Conservation (phyloP, 2,329 filamentous ascomycete genomes). For the Trichophyton rubrum region DNA sequence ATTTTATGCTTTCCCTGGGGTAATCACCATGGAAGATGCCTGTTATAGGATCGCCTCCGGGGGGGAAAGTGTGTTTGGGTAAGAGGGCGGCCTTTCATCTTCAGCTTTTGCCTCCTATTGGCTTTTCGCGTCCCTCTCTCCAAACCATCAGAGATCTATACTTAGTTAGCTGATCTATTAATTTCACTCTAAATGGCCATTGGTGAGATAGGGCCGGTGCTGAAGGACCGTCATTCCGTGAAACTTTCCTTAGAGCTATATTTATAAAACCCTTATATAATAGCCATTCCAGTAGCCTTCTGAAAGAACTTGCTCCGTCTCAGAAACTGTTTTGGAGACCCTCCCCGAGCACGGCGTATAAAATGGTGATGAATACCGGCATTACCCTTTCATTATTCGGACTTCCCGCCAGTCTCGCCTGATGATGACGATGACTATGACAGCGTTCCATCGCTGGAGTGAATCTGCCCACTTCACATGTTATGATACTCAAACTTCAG, state of each 20-base stretch:
- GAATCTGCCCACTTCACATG: neutral
- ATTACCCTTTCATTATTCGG: neutral
- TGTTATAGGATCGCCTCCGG: slow-evolving; percentile 2
- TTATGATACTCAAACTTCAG: neutral
- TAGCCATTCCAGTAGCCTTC: neutral
- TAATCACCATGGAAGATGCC: neutral
- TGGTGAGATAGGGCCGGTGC: neutral
- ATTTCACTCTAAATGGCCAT: neutral
- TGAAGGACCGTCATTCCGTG: slow-evolving; percentile 1
- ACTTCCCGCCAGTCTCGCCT: neutral
- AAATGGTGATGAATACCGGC: neutral
- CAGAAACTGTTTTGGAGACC: neutral
- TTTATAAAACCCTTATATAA: slow-evolving; percentile 2
- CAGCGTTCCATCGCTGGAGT: too few relatives aligned
- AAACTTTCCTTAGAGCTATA: neutral
- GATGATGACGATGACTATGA: too few relatives aligned
- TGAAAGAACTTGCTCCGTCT: neutral
- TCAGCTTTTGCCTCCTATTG: neutral
- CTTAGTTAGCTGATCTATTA: neutral
- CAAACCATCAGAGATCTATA: neutral
- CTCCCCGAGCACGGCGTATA: neutral
- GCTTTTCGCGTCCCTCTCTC: neutral
- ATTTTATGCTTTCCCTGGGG: slow-evolving; percentile 3
- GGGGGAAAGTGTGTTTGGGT: neutral
- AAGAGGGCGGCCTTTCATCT: neutral